These are phyloP conservation scores for Coffea humblotiana DNA, from an alignment of 305 asterid genomes.

Conservation along the genomic window DNA sequence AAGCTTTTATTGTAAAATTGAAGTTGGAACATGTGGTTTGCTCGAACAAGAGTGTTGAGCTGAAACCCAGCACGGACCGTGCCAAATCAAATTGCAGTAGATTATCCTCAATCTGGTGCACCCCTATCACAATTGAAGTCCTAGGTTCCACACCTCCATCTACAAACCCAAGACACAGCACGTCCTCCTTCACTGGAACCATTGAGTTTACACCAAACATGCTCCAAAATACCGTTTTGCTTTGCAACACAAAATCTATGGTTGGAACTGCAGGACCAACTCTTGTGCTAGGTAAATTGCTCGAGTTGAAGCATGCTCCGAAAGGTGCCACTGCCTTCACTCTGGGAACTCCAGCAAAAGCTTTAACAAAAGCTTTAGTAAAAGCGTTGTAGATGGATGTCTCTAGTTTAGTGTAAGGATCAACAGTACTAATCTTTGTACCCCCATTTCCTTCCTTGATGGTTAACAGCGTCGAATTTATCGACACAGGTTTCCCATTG, in stretches of 20 bases:
- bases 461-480: neutral
- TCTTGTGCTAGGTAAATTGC: neutral
- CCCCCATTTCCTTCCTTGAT: neutral
- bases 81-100: constrained; percentile 44
- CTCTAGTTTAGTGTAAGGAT: neutral
- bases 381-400: neutral
- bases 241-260: neutral
- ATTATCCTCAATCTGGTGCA: constrained; percentile 44
- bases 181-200: neutral
- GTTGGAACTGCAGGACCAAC: neutral
- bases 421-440: neutral
- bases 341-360: neutral
- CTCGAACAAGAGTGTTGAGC: constrained; percentile 33
- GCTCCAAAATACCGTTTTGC: neutral
- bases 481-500: neutral
- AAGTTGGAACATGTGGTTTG: constrained; percentile 42
- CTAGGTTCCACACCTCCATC: neutral
- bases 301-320: neutral
- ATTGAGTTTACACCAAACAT: neutral
- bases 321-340: neutral
- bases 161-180: neutral
- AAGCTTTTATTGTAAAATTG: constrained; percentile 28
- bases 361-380: neutral
- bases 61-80: constrained; percentile 36
- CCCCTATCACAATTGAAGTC: constrained; percentile 33